Evolutionary conservation across 305 asterid genomes (phyloP), one percentile per base, ranked within the genome.

Genomic region (Petunia hybrid): DNA sequence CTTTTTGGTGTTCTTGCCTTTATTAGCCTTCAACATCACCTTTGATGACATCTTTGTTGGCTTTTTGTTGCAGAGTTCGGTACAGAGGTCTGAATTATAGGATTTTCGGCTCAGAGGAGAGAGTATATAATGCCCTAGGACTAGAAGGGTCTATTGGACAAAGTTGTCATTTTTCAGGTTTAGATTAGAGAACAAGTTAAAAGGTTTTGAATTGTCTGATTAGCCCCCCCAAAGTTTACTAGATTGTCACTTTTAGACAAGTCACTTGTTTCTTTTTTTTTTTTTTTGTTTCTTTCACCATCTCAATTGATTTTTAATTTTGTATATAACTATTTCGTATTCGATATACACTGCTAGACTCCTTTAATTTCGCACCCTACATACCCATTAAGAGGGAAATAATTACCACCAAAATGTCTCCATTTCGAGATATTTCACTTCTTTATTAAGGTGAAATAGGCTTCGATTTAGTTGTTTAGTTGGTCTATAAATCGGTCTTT

Each of bases 21-120:
- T 93, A 51, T 22, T 22, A 8, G 92, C 89, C 86, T 89, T 95
- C 76, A 95, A 91, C 79, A 92, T 85, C 10, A 89, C 85, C 86
- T 85, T 92, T 42, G 96, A 86, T 48, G 97, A 80, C 98, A 94
- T 93, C 43, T 53, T 56, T 60, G 80, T 66, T 63, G 8, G 56
- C n/a, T 36, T 5, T 66, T 16, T 66, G 78, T 31, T 59, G 57
- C 78, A 31, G 1, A 36, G 36, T 8, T 16, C 41, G 12, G 70
- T 43, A 31, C 46, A 38, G 74, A 22, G 31, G 4, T 43, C 42
- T 40, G 51, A 66, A 66, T 9, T 56, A n/a, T 62, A 63, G 4
- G 65, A 55, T 35, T 56, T 22, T 22, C 60, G 40, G 64, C 10
- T 31, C 12, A 43, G 56, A 36, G 9, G 6, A 67, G 13, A 8